These are phyloP conservation scores for Phragmites australis DNA, from an alignment of 176 grass and related monocot genomes.

Conservation along the genomic window DNA sequence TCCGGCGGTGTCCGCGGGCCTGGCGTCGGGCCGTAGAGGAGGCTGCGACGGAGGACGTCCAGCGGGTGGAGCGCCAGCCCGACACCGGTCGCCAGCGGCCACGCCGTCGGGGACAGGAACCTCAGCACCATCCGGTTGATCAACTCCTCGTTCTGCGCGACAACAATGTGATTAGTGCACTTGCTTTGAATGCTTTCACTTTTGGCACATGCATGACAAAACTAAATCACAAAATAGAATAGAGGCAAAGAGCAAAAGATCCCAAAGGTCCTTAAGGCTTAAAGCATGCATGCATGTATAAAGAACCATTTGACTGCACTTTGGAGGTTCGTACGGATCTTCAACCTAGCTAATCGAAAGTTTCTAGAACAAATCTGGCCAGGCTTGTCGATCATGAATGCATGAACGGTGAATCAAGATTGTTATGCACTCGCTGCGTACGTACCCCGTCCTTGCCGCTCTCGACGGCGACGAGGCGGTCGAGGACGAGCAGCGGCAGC, in stretches of 20 bases:
- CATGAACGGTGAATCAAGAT: not conserved
- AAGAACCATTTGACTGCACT: conserved; percentile 40
- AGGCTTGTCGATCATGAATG: not conserved
- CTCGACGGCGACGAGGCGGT: conserved; percentile 55
- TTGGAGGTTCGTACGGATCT: not conserved
- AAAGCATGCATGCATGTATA: not conserved
- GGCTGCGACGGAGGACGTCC: conserved; percentile 62
- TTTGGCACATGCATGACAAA: conserved; percentile 4
- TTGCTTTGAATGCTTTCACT: not conserved
- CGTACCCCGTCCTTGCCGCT: conserved; percentile 35
- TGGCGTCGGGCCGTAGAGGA: conserved; percentile 20
- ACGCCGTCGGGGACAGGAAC: conserved; percentile 38
- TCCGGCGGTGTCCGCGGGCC: not conserved
- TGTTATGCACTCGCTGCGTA: not conserved
- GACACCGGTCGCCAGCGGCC: not conserved
- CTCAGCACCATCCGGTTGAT: conserved; percentile 66
- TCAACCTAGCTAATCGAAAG: not conserved
- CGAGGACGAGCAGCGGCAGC: conserved; percentile 65
- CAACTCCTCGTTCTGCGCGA: conserved; percentile 46
- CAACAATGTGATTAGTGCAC: not conserved
- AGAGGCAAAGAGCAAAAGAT: not conserved
- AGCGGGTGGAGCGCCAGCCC: conserved; percentile 67
- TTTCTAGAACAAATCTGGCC: not conserved
- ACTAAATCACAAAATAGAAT: conserved; percentile 11
- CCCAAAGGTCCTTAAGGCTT: not conserved